phyloP scores from a whole-genome alignment of 108 stramenopile species.

The Fragilaria crotonensis region DNA sequence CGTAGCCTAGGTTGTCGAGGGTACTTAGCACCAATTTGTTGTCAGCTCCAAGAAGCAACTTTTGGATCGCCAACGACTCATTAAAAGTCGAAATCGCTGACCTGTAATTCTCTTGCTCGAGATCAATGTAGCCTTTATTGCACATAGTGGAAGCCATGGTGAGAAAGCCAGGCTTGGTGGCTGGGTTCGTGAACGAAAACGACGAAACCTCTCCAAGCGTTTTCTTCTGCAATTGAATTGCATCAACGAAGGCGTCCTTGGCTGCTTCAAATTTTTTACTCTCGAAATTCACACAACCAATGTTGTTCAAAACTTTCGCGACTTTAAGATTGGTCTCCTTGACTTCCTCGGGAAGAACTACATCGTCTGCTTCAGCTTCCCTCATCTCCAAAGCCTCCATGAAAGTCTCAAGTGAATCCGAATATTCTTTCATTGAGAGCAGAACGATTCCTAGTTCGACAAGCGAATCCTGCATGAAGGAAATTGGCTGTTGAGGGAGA shows the following conservation, averaged over 20 bases:
- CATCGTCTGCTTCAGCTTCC: slow-evolving; percentile 29
- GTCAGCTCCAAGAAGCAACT: slow-evolving; percentile 29
- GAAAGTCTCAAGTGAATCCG: slow-evolving; percentile 37
- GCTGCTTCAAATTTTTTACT: slow-evolving; percentile 34
- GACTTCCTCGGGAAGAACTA: slow-evolving; percentile 3
- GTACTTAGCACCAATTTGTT: slow-evolving; percentile 49
- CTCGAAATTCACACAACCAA: slow-evolving; percentile 61
- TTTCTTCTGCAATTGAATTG: slow-evolving; percentile 35
- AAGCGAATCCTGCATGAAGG: slow-evolving; percentile 32
- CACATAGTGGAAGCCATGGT: slow-evolving; percentile 61
- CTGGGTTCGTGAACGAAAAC: slow-evolving; percentile 14
- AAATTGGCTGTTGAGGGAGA: neutral
- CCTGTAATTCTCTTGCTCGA: slow-evolving; percentile 31
- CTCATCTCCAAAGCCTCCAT: slow-evolving; percentile 38
- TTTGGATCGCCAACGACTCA: slow-evolving; percentile 48
- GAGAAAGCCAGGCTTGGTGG: slow-evolving; percentile 40
- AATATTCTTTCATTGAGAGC: slow-evolving; percentile 48
- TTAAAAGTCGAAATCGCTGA: slow-evolving; percentile 33
- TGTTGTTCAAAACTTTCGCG: slow-evolving; percentile 57
- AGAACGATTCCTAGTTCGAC: slow-evolving; percentile 62
- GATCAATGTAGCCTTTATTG: slow-evolving; percentile 51
- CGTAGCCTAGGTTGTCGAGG: slow-evolving; percentile 48
- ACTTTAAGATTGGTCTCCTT: slow-evolving; percentile 40
- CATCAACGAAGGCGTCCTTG: slow-evolving; percentile 29
- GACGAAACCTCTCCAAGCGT: slow-evolving; percentile 24